Base-by-base conservation (phyloP, 1,284 basidiomycete genomes). In the Afroboletus lepidellus region DNA sequence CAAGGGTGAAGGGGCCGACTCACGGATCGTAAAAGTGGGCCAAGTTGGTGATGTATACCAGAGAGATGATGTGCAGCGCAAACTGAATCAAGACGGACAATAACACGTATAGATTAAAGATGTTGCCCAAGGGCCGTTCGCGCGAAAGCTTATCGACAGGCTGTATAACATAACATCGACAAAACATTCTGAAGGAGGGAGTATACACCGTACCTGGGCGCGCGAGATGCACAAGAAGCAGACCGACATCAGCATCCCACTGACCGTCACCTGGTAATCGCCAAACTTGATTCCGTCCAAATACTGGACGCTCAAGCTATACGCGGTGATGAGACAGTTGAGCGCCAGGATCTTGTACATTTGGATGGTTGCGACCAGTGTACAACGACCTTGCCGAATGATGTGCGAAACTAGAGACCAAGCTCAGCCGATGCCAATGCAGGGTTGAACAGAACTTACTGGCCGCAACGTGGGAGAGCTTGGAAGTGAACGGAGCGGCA, bases 271-370 rank as follows among this genome's bases (percentile, higher is more conserved):
- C 66, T 96, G 92, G 68, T 98, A 98, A 70, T 98, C 94, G 24
- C 95, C 95, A 71, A 94, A 97, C 72, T 98, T 98, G 80, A 98
- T 96, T 24, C 94, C 95, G 59, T 98, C 94, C 16, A 98, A 78
- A 67, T 98, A 97, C 71, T 96, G 94, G 23, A 98, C 95, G 62
- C 90, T 94, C 57, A 98, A 76, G 70, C 90, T 94, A 74, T 95
- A 98, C 29, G 94, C 94, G 3, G 94, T 96, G 69, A 98, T 98
- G 37, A 98, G 77, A 69, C 94, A 97, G 70, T 98, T 98, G 55
- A 97, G 76, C 3, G 94, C 94, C 34, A 98, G 78, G 60, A 98
- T 98, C 77, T 97, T 97, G 85, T 97, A 98, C 94, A 98, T 98
- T 74, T 98, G 95, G 53, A 95, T 90, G 2, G 94, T 98, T 1